These are phyloP conservation scores for Puccinia horiana DNA, from an alignment of 1,284 basidiomycete genomes.

Conservation along the genomic window DNA sequence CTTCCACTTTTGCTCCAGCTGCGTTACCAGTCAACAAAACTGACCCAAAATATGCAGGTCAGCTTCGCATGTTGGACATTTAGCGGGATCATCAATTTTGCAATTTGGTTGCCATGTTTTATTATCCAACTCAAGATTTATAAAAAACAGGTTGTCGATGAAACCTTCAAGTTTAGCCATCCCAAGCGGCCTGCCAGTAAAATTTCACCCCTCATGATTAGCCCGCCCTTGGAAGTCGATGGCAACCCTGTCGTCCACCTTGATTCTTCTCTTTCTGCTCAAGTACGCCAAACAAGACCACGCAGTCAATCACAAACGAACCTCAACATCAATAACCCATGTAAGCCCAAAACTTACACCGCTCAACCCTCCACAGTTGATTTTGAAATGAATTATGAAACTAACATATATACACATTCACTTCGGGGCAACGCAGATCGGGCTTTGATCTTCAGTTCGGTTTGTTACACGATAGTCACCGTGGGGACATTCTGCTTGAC, in stretches of 20 bases:
- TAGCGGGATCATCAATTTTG: constrained; percentile 19
- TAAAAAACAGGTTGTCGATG: constrained; percentile 2
- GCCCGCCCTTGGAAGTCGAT: background rate
- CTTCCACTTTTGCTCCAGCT: background rate
- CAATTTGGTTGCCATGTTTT: constrained; percentile 32
- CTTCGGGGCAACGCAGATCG: constrained; percentile 3
- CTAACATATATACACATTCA: background rate
- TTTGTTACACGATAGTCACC: constrained; percentile 19
- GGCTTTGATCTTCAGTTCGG: constrained; percentile 23
- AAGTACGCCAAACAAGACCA: background rate
- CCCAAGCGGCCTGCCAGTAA: background rate
- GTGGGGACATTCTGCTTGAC: background rate
- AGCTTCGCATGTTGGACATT: constrained; percentile 27
- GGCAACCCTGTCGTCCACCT: background rate
- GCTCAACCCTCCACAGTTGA: background rate
- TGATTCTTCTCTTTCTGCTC: background rate
- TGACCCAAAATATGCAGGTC: background rate
- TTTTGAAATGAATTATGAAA: background rate
- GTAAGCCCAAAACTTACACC: background rate
- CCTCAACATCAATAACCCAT: background rate
- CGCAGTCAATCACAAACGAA: background rate
- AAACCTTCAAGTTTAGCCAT: background rate
- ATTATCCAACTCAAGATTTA: constrained; percentile 10
- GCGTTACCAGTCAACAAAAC: background rate
- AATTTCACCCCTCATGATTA: background rate